Conservation (phyloP, 1,284 basidiomycete genomes). For the Pseudozyma sp. region DNA sequence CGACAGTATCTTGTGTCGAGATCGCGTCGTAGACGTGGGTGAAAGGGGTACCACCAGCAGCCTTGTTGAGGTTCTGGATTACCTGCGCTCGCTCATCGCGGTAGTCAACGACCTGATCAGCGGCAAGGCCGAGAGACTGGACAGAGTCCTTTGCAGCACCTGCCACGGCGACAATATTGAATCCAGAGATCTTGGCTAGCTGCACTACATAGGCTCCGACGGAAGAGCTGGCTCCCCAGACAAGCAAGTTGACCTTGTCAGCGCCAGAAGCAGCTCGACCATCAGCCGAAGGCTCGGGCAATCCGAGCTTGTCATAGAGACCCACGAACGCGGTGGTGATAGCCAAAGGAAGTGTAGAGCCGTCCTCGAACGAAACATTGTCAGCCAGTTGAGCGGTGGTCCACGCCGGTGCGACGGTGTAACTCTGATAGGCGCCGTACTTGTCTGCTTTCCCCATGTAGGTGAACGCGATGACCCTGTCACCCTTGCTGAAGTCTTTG, state of each 20-base stretch:
- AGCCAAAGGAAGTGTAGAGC: slow-evolving; percentile 67
- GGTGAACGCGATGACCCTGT: slow-evolving; percentile 60
- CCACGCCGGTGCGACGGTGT: slow-evolving; percentile 55
- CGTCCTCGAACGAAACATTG: slow-evolving; percentile 65
- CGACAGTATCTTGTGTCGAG: slow-evolving; percentile 36
- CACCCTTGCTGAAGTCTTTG: slow-evolving; percentile 58
- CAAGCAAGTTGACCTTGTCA: slow-evolving; percentile 49
- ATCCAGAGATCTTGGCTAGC: slow-evolving; percentile 64
- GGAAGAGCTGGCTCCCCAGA: slow-evolving; percentile 68
- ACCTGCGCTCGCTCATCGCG: slow-evolving; percentile 40
- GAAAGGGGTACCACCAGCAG: slow-evolving; percentile 24
- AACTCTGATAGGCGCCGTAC: slow-evolving; percentile 65
- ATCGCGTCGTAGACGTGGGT: slow-evolving; percentile 61
- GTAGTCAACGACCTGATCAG: slow-evolving; percentile 41
- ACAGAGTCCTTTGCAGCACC: slow-evolving; percentile 28
- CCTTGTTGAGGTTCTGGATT: slow-evolving; percentile 40
- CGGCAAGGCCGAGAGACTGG: slow-evolving; percentile 11
- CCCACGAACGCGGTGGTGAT: slow-evolving; percentile 69
- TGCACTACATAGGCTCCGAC: slow-evolving; percentile 69
- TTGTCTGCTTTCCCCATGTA: slow-evolving; percentile 54
- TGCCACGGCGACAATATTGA: slow-evolving; percentile 66
- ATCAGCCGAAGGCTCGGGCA: slow-evolving; percentile 32
- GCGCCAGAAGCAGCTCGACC: slow-evolving; percentile 22
- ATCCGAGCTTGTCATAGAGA: slow-evolving; percentile 57
- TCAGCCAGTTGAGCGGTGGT: slow-evolving; percentile 52